Base-by-base conservation (phyloP, 1,284 basidiomycete species). In the Boletus sp. region DNA sequence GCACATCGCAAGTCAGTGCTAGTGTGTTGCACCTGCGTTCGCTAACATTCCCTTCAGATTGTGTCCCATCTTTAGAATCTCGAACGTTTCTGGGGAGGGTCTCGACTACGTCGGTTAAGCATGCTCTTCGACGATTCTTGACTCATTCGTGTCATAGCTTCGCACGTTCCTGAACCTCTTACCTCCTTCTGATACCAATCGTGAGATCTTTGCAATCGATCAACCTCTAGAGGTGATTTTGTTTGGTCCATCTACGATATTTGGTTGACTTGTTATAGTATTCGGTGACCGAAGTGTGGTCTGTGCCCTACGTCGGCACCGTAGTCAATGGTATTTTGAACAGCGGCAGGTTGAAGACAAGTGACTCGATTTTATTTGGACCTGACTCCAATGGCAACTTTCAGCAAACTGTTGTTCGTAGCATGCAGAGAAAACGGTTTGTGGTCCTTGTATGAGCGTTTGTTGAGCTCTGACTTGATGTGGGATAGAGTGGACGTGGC, bases 361-460 rank as follows among this genome's bases (percentile, higher is more conserved):
- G 94, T 35, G 96, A 99, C 68, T 73, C 84, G 1, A 85, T 98
- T 27, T 76, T 95, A 43, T 79, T 98, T 44, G 96, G 97, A 0
- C 97, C 97, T 2, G 97, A 99, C 73, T 86, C 91, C 0, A 91
- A 96, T 56, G 96, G 96, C 2, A 89, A 92, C 65, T 99, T 91
- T 73, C 83, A 89, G 61, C 82, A 83, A 22, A 94, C 93, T 0
- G 79, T 86, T 4, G 80, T 99, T 63, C 94, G 93, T 77, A 91
- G 88, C 59, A 99, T 99, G 74, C 96, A 99, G 75, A 84, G 96
- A 52, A 99, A 98, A 75, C 80, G 92, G 88, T 88, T 54, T 27
- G 77, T 64, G 15, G 12, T 53, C 22, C 42, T 29, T 31, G 18
- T 42, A 20, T 46, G 35, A 2, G 44, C 46, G 46, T 15, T 54